phyloP scores from a whole-genome alignment of 2,329 filamentous ascomycete genomes.

The Diaporthe ilicicola region DNA sequence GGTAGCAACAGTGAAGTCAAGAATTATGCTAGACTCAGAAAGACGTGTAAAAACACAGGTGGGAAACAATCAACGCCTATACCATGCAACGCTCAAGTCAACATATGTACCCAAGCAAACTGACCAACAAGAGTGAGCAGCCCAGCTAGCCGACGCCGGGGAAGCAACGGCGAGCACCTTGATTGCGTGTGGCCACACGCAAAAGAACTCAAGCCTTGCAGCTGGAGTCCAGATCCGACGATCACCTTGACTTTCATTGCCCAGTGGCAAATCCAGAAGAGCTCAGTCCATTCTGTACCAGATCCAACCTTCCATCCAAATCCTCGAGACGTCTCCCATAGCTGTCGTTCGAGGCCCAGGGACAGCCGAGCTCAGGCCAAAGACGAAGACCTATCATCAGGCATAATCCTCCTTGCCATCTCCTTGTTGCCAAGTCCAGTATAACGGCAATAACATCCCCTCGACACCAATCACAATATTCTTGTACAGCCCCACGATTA shows the following conservation, averaged over 20 bases:
- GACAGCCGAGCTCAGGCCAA: not conserved
- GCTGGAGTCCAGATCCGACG: not conserved
- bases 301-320: not conserved
- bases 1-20: too few relatives aligned
- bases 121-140: not conserved
- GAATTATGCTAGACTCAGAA: too few relatives aligned
- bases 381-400: not conserved
- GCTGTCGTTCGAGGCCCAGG: not conserved
- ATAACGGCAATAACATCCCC: not conserved
- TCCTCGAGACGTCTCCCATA: not conserved
- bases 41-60: not conserved
- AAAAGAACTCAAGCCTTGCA: not conserved
- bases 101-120: not conserved
- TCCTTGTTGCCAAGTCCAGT: not conserved
- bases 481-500: not conserved
- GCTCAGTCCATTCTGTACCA: not conserved
- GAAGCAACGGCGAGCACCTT: conserved; percentile 8
- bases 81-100: conserved; percentile 8
- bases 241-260: conserved; percentile 15
- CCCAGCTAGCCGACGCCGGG: not conserved
- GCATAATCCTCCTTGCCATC: not conserved
- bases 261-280: conserved; percentile 1
- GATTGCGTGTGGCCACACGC: not conserved
- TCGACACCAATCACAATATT: too few relatives aligned
- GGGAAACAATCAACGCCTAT: not conserved